Evolutionary conservation across 2,329 filamentous ascomycete species (phyloP).

Genomic region (Dendryphion nanum): DNA sequence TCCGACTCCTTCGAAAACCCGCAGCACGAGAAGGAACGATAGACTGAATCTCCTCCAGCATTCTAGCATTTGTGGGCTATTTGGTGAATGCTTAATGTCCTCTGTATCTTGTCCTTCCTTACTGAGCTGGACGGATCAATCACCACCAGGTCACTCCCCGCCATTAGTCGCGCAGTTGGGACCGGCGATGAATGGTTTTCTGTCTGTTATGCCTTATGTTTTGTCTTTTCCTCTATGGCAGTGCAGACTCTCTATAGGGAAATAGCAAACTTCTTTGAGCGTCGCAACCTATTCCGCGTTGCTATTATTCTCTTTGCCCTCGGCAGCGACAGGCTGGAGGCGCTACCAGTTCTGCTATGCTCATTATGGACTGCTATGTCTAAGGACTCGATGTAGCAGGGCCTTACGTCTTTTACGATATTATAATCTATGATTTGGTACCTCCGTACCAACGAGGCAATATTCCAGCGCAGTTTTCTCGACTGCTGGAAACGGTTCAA

Average conservation of each 20-base stretch:
- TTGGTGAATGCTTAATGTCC: constrained; percentile 2
- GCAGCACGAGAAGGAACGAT: too few relatives aligned
- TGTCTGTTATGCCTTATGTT: constrained; percentile 37
- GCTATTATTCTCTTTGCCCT: constrained; percentile 48
- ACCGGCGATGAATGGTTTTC: constrained; percentile 15
- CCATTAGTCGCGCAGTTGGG: background rate
- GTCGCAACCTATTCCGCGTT: constrained; percentile 32
- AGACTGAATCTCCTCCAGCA: too few relatives aligned
- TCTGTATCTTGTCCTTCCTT: constrained; percentile 4
- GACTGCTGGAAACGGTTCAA: constrained; percentile 47
- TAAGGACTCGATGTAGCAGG: constrained; percentile 51
- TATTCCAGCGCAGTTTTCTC: constrained; percentile 41
- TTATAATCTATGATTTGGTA: constrained; percentile 49
- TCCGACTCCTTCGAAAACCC: too few relatives aligned
- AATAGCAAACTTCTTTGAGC: constrained; percentile 51
- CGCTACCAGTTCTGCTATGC: constrained; percentile 41
- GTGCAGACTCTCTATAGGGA: constrained; percentile 52
- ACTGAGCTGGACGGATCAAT: background rate
- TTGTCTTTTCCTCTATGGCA: constrained; percentile 35
- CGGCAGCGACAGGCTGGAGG: constrained; percentile 53
- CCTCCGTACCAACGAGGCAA: constrained; percentile 39
- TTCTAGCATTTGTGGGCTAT: constrained; percentile 2
- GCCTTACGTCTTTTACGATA: constrained; percentile 42
- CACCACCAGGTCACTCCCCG: background rate
- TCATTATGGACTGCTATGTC: constrained; percentile 55